A percentile compares a stretch with the other conserved stretches of the same genome.
phyloP scores from a whole-genome alignment of 495 filamentous ascomycete genomes.

The Penicillium simplicissimum region DNA sequence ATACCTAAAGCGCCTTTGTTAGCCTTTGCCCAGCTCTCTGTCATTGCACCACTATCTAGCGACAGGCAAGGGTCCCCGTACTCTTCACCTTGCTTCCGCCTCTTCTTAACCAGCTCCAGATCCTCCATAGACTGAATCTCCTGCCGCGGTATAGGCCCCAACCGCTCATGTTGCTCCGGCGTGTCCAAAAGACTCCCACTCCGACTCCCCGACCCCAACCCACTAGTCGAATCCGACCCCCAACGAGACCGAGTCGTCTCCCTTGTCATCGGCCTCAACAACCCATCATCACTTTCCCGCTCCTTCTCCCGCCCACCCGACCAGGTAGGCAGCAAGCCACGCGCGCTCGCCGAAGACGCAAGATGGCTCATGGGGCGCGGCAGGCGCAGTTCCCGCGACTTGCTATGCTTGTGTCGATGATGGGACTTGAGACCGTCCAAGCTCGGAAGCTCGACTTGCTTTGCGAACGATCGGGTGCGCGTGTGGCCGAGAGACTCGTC shows the following conservation, averaged over 20 bases:
- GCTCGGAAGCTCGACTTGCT: conserved; percentile 19
- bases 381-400: conserved; percentile 40
- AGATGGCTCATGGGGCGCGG: conserved; percentile 42
- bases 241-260: conserved; percentile 39
- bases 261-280: conserved; percentile 34
- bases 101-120: conserved; percentile 41
- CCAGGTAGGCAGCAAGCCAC: conserved; percentile 40
- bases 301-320: conserved; percentile 37
- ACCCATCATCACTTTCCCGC: conserved; percentile 34
- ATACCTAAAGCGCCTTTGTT: conserved; percentile 27
- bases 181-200: conserved; percentile 36
- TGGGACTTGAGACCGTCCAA: conserved; percentile 25
- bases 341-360: conserved; percentile 36
- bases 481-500: not conserved
- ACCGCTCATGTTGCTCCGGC: conserved; percentile 33
- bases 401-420: conserved; percentile 37
- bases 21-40: conserved; percentile 3
- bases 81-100: conserved; percentile 50
- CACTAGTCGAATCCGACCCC: conserved; percentile 37
- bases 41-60: not conserved
- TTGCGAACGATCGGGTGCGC: not conserved
- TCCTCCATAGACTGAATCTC: conserved; percentile 45
- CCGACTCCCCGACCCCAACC: conserved; percentile 27
- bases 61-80: conserved; percentile 24
- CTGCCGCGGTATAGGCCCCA: conserved; percentile 33